Percentiles rank a stretch among this genome's conserved stretches.
Conservation (phyloP, 441 rosid genomes). For the Eutrema salsugineum region DNA sequence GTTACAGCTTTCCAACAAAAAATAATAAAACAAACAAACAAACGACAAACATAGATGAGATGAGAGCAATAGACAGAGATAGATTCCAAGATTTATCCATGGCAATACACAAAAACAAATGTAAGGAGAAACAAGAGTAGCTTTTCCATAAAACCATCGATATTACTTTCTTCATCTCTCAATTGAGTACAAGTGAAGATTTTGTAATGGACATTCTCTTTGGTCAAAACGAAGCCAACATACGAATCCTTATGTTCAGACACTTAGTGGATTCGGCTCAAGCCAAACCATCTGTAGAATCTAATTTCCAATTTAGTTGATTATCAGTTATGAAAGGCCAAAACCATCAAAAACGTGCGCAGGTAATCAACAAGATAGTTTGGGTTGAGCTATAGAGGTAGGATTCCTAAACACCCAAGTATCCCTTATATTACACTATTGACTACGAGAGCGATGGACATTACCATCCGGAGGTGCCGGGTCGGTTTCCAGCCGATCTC, state of each 20-base stretch:
- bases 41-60: background rate
- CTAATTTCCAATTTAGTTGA: background rate
- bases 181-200: background rate
- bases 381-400: background rate
- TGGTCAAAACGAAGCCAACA: background rate
- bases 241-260: background rate
- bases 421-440: too few species aligned
- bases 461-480: conserved; percentile 70
- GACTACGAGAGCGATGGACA: conserved; percentile 2
- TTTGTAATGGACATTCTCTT: background rate
- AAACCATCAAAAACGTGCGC: background rate
- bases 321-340: background rate
- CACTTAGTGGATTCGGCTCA: background rate
- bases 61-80: background rate
- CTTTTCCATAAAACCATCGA: background rate
- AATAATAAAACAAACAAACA: background rate
- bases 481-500: conserved; percentile 56
- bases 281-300: background rate
- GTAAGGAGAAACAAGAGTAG: background rate
- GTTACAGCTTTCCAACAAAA: background rate
- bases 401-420: background rate
- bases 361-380: background rate
- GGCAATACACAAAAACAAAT: background rate
- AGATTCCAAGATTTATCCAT: background rate
- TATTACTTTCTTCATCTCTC: background rate